A percentile compares a stretch with the other conserved stretches of the same genome.
phyloP scores from a whole-genome alignment of 1,139 yeast species.

The Hansenula lynferdii region DNA sequence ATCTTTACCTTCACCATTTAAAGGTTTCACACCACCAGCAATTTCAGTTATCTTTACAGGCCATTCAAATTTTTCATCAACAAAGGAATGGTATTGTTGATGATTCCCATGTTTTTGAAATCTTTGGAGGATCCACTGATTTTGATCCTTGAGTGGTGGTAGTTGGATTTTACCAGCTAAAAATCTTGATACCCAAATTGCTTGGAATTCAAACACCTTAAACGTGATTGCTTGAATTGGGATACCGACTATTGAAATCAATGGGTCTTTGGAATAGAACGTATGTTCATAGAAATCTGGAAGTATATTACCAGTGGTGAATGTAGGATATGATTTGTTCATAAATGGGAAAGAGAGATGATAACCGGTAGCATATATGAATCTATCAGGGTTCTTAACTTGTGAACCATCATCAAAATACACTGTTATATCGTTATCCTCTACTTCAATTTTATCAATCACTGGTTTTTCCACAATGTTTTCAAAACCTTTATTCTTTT shows the following conservation, averaged over 20 bases:
- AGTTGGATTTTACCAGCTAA: constrained; percentile 26
- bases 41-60: constrained; percentile 21
- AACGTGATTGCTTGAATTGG: constrained; percentile 28
- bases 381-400: constrained; percentile 28
- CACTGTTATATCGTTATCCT: constrained; percentile 21
- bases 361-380: constrained; percentile 38
- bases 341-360: constrained; percentile 35
- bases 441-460: background rate
- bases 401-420: constrained; percentile 29
- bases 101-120: constrained; percentile 14
- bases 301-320: constrained; percentile 18
- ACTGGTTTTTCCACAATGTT: constrained; percentile 3
- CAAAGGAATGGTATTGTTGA: constrained; percentile 33
- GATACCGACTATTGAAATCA: constrained; percentile 31
- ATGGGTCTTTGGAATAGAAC: constrained; percentile 31
- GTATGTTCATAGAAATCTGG: constrained; percentile 32
- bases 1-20: constrained; percentile 25
- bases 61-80: constrained; percentile 20
- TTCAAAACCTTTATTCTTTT: constrained; percentile 2
- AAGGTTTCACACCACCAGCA: constrained; percentile 23
- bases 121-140: constrained; percentile 27
- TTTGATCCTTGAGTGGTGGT: constrained; percentile 27
- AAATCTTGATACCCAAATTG: constrained; percentile 27
- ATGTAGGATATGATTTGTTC: constrained; percentile 21
- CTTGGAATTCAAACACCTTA: constrained; percentile 35